A percentile compares a stretch with the other conserved stretches of the same genome.
phyloP scores from a whole-genome alignment of 768 basidiomycete species.

The Piloderma croceum region DNA sequence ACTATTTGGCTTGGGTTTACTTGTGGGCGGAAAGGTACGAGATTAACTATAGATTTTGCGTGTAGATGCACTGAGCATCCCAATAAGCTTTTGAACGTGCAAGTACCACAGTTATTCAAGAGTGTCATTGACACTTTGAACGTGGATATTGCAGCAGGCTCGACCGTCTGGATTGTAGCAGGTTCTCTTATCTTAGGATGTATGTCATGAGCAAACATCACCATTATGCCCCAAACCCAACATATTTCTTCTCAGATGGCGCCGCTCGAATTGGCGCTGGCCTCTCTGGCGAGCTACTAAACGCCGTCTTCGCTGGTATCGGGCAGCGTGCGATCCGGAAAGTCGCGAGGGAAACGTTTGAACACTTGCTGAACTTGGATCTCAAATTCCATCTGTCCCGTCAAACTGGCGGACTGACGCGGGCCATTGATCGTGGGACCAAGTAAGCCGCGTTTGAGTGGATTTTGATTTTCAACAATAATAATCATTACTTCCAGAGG shows the following conservation, averaged over 20 bases:
- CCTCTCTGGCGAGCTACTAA: slow-evolving; percentile 85
- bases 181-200: slow-evolving; percentile 91
- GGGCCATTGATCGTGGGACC: slow-evolving; percentile 96
- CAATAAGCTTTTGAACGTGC: slow-evolving; percentile 84
- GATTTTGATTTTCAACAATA: neutral
- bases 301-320: slow-evolving; percentile 94
- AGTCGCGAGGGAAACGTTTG: slow-evolving; percentile 93
- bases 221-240: slow-evolving; percentile 5
- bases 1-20: slow-evolving; percentile 69
- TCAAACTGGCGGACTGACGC: slow-evolving; percentile 92
- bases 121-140: slow-evolving; percentile 85
- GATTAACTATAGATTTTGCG: neutral
- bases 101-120: slow-evolving; percentile 98
- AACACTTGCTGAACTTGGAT: slow-evolving; percentile 86
- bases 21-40: slow-evolving; percentile 81
- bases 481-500: slow-evolving; percentile 48
- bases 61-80: neutral
- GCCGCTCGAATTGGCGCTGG: slow-evolving; percentile 86
- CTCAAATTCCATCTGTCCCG: slow-evolving; percentile 87
- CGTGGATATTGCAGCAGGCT: slow-evolving; percentile 62
- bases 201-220: slow-evolving; percentile 28
- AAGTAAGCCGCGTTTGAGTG: slow-evolving; percentile 51
- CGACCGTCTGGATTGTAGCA: slow-evolving; percentile 86
- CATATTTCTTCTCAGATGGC: slow-evolving; percentile 55
- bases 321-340: slow-evolving; percentile 92